Conservation (phyloP, 2,329 filamentous ascomycete species). For the Aureobasidium sp. region DNA sequence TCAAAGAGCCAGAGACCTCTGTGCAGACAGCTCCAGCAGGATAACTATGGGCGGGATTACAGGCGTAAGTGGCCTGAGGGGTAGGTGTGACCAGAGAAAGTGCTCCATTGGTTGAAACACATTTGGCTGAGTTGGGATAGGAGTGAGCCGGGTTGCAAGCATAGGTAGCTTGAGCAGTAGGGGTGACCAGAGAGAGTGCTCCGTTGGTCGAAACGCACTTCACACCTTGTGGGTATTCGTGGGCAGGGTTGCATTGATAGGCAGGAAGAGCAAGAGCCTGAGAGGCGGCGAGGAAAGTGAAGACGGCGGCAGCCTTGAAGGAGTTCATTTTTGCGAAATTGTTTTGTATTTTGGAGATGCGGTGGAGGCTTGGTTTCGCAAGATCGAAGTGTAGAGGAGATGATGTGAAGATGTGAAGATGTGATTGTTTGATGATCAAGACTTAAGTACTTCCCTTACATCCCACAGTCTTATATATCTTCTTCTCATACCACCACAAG, state of each 20-base stretch:
- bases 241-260: neutral
- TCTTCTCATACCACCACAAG: neutral
- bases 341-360: neutral
- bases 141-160: conserved; percentile 5
- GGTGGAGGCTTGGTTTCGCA: neutral
- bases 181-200: conserved; percentile 3
- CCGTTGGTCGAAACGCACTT: neutral
- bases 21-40: neutral
- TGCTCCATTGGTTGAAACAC: neutral
- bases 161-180: neutral
- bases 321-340: conserved; percentile 8
- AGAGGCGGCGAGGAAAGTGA: conserved; percentile 13
- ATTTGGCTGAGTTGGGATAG: neutral
- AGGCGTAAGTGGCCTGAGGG: neutral
- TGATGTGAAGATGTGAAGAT: neutral
- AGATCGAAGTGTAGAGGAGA: neutral
- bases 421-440: neutral
- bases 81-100: conserved; percentile 5
- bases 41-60: conserved; percentile 12
- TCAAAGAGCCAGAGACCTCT: neutral
- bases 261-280: conserved; percentile 7
- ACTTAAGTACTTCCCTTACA: neutral
- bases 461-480: conserved; percentile 5
- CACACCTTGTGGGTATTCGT: neutral
- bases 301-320: conserved; percentile 11